These are phyloP conservation scores for Chrysosporium queenslandicum DNA, from an alignment of 2,329 filamentous ascomycete genomes.

Conservation along the genomic window DNA sequence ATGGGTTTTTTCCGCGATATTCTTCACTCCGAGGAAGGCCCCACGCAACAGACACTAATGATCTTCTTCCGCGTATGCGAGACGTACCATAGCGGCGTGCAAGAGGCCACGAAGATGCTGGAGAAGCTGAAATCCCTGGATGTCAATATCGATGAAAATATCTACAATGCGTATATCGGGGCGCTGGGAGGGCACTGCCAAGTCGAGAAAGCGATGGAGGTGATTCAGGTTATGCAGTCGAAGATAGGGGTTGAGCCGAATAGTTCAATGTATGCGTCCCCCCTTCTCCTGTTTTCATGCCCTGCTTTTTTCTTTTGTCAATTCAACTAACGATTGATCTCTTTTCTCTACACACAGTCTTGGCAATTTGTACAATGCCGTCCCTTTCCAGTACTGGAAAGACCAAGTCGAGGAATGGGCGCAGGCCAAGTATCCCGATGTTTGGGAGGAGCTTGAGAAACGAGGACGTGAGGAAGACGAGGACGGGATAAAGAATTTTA, in stretches of 20 bases:
- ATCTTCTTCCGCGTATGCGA: slow-evolving; percentile 75
- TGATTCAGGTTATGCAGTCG: slow-evolving; percentile 57
- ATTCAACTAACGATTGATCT: neutral
- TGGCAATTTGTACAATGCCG: slow-evolving; percentile 64
- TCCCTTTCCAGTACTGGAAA: slow-evolving; percentile 57
- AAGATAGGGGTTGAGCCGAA: slow-evolving; percentile 60
- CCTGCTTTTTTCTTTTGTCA: neutral
- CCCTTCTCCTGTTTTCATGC: neutral
- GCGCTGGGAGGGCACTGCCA: slow-evolving; percentile 64
- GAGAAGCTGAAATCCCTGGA: slow-evolving; percentile 58
- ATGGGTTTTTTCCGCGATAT: slow-evolving; percentile 79
- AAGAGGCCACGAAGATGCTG: slow-evolving; percentile 45
- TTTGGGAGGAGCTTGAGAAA: slow-evolving; percentile 58
- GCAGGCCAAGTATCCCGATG: slow-evolving; percentile 52
- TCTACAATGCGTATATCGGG: slow-evolving; percentile 69
- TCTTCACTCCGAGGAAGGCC: slow-evolving; percentile 71
- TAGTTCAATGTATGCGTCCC: slow-evolving; percentile 54
- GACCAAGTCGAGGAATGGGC: slow-evolving; percentile 66
- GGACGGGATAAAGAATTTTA: slow-evolving; percentile 13
- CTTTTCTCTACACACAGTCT: slow-evolving; percentile 43
- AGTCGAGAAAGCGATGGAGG: slow-evolving; percentile 55
- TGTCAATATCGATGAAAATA: slow-evolving; percentile 60
- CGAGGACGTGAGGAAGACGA: slow-evolving; percentile 12
- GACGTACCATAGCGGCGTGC: slow-evolving; percentile 36
- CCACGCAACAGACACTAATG: slow-evolving; percentile 67